These are phyloP conservation scores for Boechera retrofracta DNA, from an alignment of 345 rosid species.

Conservation along the genomic window DNA sequence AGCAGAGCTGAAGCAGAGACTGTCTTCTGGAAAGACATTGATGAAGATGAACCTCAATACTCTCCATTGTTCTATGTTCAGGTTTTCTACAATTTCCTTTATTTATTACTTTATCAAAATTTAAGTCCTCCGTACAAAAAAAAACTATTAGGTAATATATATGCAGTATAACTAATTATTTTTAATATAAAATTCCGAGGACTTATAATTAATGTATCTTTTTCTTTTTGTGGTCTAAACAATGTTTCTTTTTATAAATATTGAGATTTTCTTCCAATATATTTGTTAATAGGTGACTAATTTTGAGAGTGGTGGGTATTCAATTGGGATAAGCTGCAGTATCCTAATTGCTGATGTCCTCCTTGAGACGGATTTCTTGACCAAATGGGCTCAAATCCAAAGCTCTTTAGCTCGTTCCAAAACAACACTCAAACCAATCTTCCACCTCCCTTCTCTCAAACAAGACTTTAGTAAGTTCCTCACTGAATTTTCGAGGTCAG, in stretches of 20 bases:
- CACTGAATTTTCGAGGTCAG: conserved; percentile 28
- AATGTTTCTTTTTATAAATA: background rate
- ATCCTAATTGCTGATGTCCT: conserved; percentile 65
- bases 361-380: conserved; percentile 51
- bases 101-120: background rate
- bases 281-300: conserved; percentile 63
- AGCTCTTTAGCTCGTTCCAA: conserved; percentile 31
- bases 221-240: background rate
- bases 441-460: conserved; percentile 58
- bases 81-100: conserved; percentile 42
- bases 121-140: background rate
- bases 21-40: conserved; percentile 80
- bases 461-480: background rate
- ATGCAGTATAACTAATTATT: too few species aligned
- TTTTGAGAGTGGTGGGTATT: conserved; percentile 87
- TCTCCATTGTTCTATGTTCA: conserved; percentile 79
- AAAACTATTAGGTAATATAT: too few species aligned
- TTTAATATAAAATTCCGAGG: too few species aligned
- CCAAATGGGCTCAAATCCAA: conserved; percentile 66
- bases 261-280: background rate
- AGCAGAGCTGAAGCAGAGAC: conserved; percentile 57
- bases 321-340: conserved; percentile 85
- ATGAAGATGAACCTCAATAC: conserved; percentile 64
- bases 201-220: background rate
- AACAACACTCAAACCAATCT: conserved; percentile 50